Conservation (phyloP, 345 rosid species). For the Gossypium sturtianum region DNA sequence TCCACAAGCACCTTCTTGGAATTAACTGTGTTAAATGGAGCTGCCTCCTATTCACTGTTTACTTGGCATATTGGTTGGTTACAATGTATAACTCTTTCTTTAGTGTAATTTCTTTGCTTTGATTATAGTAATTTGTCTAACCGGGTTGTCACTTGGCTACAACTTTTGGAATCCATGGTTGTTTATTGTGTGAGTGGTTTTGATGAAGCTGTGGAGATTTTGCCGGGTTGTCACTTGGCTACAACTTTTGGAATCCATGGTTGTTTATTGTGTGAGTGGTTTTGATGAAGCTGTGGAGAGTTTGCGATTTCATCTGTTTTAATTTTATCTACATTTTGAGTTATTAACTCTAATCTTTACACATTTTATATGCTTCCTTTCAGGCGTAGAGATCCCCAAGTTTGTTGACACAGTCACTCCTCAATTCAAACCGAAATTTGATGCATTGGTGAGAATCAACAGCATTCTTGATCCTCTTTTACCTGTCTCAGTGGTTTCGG, state of each 20-base stretch:
- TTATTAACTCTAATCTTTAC: neutral
- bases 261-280: neutral
- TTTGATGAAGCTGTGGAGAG: neutral
- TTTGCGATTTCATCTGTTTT: neutral
- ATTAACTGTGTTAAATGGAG: neutral
- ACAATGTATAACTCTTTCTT: neutral
- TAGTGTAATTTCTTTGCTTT: neutral
- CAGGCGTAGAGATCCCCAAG: slow-evolving; percentile 87
- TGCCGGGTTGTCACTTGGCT: neutral
- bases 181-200: neutral
- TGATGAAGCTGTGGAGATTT: neutral
- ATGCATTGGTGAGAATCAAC: slow-evolving; percentile 59
- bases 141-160: neutral
- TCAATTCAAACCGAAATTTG: slow-evolving; percentile 86
- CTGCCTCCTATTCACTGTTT: neutral
- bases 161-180: neutral
- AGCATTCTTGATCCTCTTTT: slow-evolving; percentile 7
- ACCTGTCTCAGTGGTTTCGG: neutral
- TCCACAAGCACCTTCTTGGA: neutral
- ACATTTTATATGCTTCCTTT: slow-evolving; percentile 9
- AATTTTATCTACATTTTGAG: neutral
- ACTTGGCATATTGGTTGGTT: neutral
- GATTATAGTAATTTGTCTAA: neutral
- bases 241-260: neutral
- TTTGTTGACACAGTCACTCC: slow-evolving; percentile 83